Evolutionary conservation across 1,284 basidiomycete species (phyloP), one percentile per base, ranked within the genome.

Genomic region (Apiotrichum sp.): DNA sequence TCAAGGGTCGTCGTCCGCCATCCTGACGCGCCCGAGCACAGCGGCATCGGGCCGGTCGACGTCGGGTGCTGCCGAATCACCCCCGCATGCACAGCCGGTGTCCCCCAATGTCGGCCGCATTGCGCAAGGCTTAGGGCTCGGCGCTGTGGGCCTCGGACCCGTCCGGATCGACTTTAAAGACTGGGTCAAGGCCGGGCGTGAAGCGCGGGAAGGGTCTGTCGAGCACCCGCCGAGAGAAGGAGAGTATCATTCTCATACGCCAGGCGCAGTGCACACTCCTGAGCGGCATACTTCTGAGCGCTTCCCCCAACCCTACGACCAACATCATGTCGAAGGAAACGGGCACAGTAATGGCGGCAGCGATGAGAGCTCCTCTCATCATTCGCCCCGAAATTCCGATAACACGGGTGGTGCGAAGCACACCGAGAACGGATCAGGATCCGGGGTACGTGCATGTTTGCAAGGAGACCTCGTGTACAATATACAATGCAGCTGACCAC

Each of bases 151-250:
- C 4, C 49, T 61, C 16, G 60, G 60, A 11, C 57, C 56, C 9
- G 55, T 53, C 29, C 60, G 57, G n/a, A 57, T 61, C n/a, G 60
- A 61, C 46, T 61, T 61, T 32, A 61, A 61, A 43, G 60, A 61
- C 54, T 61, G 60, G 60, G 57, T 61, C 48, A 61, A 58, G 54
- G 60, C 60, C 16, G 60, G 60, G 4, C 60, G 57, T 32, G 54
- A 55, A 13, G 46, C 43, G 38, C 22, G 52, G 16, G 38, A 32
- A 14, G 40, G 44, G 13, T 34, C 40, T 14, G n/a, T 31, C 40
- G 40, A 16, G 29, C 16, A 6, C 36, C n/a, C 31, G 16, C 13
- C 14, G 6, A n/a, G 47, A 14, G 29, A 50, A 34, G 11, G 36
- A 22, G 35, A 55, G 13, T n/a, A 41, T 7, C n/a, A n/a, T 7